Conservation (phyloP, 495 filamentous ascomycete genomes). For the Elaphomyces granulatus region DNA sequence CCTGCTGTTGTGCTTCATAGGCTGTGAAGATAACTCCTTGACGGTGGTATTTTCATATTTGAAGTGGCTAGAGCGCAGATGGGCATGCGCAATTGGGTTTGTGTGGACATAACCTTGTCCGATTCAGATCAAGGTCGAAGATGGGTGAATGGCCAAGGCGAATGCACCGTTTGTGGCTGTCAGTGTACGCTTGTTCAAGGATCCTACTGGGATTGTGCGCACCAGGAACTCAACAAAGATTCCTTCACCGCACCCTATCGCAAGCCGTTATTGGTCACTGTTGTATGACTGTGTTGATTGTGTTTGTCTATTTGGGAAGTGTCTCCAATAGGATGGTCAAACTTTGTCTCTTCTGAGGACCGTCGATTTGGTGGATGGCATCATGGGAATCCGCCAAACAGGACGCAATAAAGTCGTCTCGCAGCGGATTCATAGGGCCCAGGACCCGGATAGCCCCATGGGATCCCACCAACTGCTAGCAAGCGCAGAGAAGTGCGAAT, state of each 20-base stretch:
- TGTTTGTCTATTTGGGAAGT: conserved; percentile 1
- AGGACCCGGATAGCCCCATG: conserved; percentile 77
- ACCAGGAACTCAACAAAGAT: conserved; percentile 93
- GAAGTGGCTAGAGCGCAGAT: conserved; percentile 40
- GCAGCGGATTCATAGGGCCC: conserved; percentile 95
- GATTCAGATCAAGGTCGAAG: conserved; percentile 59
- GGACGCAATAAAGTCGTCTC: conserved; percentile 73
- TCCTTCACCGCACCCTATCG: conserved; percentile 87
- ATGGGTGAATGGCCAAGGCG: conserved; percentile 79
- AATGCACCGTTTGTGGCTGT: conserved; percentile 43
- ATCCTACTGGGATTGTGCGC: conserved; percentile 36
- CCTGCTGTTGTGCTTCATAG: not conserved
- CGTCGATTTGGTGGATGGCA: not conserved
- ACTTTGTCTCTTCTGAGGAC: conserved; percentile 7
- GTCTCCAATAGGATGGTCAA: too few species aligned
- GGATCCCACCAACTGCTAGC: conserved; percentile 97
- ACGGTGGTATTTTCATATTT: conserved; percentile 57
- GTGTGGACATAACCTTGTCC: conserved; percentile 57
- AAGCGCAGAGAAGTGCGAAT: conserved; percentile 88
- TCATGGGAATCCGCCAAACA: conserved; percentile 45
- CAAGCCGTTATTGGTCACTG: conserved; percentile 15
- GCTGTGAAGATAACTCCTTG: conserved; percentile 44
- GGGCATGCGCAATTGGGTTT: conserved; percentile 41
- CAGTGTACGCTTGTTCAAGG: conserved; percentile 33
- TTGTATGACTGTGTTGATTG: not conserved